Conservation (phyloP, 208 protist species). For the Sergeia podlipaevii region DNA sequence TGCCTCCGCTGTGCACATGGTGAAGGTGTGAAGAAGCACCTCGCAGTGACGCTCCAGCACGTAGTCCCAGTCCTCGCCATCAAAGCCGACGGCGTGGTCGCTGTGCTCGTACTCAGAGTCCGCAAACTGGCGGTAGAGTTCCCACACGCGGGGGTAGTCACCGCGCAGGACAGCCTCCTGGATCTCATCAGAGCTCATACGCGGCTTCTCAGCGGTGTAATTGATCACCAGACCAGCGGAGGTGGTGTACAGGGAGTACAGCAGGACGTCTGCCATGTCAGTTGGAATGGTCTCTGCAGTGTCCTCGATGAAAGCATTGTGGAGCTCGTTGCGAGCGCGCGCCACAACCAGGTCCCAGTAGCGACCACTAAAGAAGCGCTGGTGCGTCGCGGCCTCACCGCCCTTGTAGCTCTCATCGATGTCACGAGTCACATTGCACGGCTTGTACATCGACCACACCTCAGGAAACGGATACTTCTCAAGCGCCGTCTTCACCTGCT, state of each 20-base stretch:
- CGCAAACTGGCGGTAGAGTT: slow-evolving; percentile 16
- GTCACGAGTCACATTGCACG: background rate
- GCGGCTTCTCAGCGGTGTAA: slow-evolving; percentile 28
- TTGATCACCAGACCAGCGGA: slow-evolving; percentile 38
- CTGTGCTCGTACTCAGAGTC: slow-evolving; percentile 13
- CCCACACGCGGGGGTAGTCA: slow-evolving; percentile 20
- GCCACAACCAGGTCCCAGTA: slow-evolving; percentile 13
- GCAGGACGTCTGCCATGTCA: slow-evolving; percentile 9
- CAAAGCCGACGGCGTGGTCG: slow-evolving; percentile 8
- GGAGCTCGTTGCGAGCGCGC: slow-evolving; percentile 14
- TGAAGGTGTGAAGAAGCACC: slow-evolving; percentile 16
- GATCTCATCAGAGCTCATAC: slow-evolving; percentile 18
- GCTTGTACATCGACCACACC: slow-evolving; percentile 19
- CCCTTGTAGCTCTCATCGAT: background rate
- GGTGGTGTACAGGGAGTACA: slow-evolving; percentile 17
- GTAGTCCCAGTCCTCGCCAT: slow-evolving; percentile 31
- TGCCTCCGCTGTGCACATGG: slow-evolving; percentile 14
- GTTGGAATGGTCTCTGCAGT: slow-evolving; percentile 14
- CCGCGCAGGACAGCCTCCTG: slow-evolving; percentile 11
- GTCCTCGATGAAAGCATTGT: slow-evolving; percentile 22
- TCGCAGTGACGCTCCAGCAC: slow-evolving; percentile 14
- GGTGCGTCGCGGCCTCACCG: slow-evolving; percentile 2
- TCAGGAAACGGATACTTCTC: slow-evolving; percentile 10
- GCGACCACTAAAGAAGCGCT: slow-evolving; percentile 18
- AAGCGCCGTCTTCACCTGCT: slow-evolving; percentile 9